Evolutionary conservation across 2,329 filamentous ascomycete genomes (phyloP).

Genomic region (Exophiala aquamarina): DNA sequence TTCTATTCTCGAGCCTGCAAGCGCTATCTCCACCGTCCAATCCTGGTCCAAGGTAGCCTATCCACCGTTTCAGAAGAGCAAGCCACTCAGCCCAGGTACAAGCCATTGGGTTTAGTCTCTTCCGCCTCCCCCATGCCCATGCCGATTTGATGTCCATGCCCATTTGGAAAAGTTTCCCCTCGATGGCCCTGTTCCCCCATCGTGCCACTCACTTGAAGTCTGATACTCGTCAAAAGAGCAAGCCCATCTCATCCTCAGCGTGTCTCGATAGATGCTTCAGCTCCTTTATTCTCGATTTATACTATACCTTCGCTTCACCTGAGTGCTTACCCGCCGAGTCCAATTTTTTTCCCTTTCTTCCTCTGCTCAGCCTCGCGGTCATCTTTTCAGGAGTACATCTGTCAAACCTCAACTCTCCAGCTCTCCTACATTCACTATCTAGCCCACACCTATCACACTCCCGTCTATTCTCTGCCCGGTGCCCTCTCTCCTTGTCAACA

Average conservation of each 20-base stretch:
- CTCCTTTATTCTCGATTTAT: constrained; percentile 4
- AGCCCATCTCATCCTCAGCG: constrained; percentile 6
- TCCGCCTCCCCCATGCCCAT: constrained; percentile 4
- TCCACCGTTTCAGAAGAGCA: constrained; percentile 21
- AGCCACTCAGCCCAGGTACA: background rate
- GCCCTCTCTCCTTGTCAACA: background rate
- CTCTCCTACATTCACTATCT: background rate
- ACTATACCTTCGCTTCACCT: constrained; percentile 2
- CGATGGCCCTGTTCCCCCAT: constrained; percentile 5
- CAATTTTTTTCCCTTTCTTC: background rate
- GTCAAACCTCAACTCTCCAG: constrained; percentile 5
- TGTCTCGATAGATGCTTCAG: constrained; percentile 7
- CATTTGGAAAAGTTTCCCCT: background rate
- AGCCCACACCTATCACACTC: constrained; percentile 2
- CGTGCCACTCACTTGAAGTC: constrained; percentile 10
- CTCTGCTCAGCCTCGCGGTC: constrained; percentile 2
- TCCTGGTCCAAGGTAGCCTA: constrained; percentile 1
- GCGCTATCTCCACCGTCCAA: constrained; percentile 12
- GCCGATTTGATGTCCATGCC: constrained; percentile 10
- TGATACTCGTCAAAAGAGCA: constrained; percentile 2
- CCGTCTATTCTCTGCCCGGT: background rate
- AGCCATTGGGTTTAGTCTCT: constrained; percentile 14
- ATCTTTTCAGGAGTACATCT: constrained; percentile 1
- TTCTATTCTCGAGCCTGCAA: constrained; percentile 23
- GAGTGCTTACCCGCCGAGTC: constrained; percentile 11